Percentiles rank a stretch among this genome's conserved stretches.
These are phyloP conservation scores for Mycena maculata DNA, from an alignment of 768 basidiomycete species.

Conservation along the genomic window DNA sequence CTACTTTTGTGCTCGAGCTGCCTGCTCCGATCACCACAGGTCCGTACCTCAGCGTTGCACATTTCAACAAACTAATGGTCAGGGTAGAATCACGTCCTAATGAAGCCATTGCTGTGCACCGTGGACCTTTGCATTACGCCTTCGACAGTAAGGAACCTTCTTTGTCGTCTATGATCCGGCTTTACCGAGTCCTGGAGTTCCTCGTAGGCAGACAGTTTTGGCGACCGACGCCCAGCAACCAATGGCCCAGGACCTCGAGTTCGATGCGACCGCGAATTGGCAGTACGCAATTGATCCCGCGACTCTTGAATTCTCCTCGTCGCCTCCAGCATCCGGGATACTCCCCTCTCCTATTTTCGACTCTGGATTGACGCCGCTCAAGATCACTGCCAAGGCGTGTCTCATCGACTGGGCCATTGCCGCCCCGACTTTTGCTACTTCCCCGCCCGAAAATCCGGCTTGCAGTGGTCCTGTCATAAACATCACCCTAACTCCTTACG, in stretches of 20 bases:
- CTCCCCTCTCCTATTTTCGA: constrained; percentile 48
- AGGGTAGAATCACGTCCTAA: constrained; percentile 48
- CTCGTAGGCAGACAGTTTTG: constrained; percentile 50
- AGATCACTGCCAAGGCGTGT: constrained; percentile 49
- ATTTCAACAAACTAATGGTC: neutral
- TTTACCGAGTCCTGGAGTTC: constrained; percentile 29
- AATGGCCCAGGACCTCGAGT: constrained; percentile 61
- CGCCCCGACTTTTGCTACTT: constrained; percentile 48
- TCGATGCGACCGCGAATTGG: constrained; percentile 60
- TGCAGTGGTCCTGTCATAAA: constrained; percentile 40
- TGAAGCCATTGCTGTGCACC: constrained; percentile 52
- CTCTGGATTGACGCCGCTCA: constrained; percentile 48
- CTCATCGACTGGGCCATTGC: constrained; percentile 47
- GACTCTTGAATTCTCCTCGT: constrained; percentile 39
- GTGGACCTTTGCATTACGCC: constrained; percentile 55
- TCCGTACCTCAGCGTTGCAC: neutral
- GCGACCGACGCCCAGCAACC: constrained; percentile 55
- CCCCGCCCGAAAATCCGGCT: constrained; percentile 43
- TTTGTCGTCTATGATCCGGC: neutral
- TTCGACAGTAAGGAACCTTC: constrained; percentile 43
- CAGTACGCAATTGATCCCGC: constrained; percentile 66
- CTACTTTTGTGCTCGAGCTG: constrained; percentile 46
- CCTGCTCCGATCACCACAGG: constrained; percentile 52
- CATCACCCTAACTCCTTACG: constrained; percentile 48
- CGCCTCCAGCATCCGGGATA: constrained; percentile 37